Evolutionary conservation across 2,329 filamentous ascomycete species (phyloP).

Genomic region (Ceratocystis colombiana): DNA sequence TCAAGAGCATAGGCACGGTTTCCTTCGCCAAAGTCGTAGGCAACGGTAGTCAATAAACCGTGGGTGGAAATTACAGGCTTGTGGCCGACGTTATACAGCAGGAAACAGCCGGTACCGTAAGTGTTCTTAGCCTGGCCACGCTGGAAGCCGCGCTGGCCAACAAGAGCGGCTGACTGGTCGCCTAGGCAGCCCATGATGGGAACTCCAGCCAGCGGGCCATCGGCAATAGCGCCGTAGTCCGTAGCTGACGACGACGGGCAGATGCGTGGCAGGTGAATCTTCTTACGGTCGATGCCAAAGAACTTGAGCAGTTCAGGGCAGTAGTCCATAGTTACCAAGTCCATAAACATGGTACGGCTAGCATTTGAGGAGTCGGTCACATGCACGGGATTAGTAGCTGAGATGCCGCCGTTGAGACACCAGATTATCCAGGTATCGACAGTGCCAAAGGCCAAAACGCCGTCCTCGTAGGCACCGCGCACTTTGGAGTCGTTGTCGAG

Average conservation of each 20-base stretch:
- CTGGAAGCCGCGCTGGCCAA: conserved; percentile 74
- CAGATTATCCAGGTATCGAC: conserved; percentile 84
- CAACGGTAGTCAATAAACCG: conserved; percentile 75
- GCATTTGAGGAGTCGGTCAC: conserved; percentile 85
- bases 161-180: conserved; percentile 76
- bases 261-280: conserved; percentile 70
- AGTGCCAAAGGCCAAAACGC: conserved; percentile 71
- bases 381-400: conserved; percentile 48
- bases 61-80: conserved; percentile 77
- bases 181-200: conserved; percentile 76
- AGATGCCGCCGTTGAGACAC: conserved; percentile 64
- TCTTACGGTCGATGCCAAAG: conserved; percentile 59
- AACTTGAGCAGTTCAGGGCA: conserved; percentile 67
- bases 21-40: conserved; percentile 63
- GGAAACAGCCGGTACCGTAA: conserved; percentile 81
- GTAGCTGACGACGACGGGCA: conserved; percentile 67
- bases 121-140: conserved; percentile 83
- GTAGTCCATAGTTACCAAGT: conserved; percentile 69
- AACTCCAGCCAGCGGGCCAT: conserved; percentile 57
- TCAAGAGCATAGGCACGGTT: conserved; percentile 65
- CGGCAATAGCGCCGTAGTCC: conserved; percentile 58
- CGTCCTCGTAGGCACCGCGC: conserved; percentile 62
- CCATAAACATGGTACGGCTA: conserved; percentile 90
- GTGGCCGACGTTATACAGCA: conserved; percentile 78
- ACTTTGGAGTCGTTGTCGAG: conserved; percentile 60